These are phyloP conservation scores for Trichoderma sp. DNA, from an alignment of 2,329 filamentous ascomycete species.

Conservation along the genomic window DNA sequence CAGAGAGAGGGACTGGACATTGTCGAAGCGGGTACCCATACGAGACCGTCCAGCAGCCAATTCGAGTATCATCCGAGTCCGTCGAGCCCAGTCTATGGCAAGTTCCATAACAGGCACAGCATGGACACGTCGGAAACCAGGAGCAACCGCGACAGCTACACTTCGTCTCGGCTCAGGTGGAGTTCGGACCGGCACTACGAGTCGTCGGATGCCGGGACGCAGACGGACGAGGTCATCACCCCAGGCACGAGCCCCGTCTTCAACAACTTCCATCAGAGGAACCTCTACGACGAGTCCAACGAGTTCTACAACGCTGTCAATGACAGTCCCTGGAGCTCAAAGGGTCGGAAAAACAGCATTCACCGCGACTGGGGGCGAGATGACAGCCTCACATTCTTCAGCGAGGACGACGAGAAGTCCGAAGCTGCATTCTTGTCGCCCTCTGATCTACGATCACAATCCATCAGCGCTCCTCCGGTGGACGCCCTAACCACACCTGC, in stretches of 20 bases:
- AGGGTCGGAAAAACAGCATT: conserved; percentile 13
- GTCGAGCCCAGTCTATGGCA: conserved; percentile 42
- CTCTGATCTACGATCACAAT: background rate
- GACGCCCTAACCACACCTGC: background rate
- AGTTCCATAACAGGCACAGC: conserved; percentile 39
- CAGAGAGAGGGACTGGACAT: conserved; percentile 44
- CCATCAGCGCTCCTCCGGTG: conserved; percentile 11
- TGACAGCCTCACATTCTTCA: conserved; percentile 14
- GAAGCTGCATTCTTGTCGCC: conserved; percentile 12
- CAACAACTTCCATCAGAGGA: background rate
- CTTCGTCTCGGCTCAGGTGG: conserved; percentile 29
- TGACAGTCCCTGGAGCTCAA: conserved; percentile 22
- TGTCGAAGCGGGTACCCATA: conserved; percentile 42
- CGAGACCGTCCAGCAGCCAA: conserved; percentile 40
- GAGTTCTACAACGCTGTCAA: conserved; percentile 15
- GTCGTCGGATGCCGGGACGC: conserved; percentile 36
- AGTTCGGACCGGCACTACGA: conserved; percentile 30
- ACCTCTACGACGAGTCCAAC: background rate
- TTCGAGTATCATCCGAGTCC: conserved; percentile 45
- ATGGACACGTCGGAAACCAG: conserved; percentile 31
- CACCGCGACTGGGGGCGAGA: conserved; percentile 18
- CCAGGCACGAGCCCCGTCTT: conserved; percentile 18
- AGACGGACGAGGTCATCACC: conserved; percentile 33
- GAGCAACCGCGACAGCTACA: conserved; percentile 33
- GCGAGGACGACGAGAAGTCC: conserved; percentile 19